Evolutionary conservation across 1,284 basidiomycete genomes (phyloP), one percentile per base, ranked within the genome.

Genomic region (Leccinum olivaceoglutinosum): DNA sequence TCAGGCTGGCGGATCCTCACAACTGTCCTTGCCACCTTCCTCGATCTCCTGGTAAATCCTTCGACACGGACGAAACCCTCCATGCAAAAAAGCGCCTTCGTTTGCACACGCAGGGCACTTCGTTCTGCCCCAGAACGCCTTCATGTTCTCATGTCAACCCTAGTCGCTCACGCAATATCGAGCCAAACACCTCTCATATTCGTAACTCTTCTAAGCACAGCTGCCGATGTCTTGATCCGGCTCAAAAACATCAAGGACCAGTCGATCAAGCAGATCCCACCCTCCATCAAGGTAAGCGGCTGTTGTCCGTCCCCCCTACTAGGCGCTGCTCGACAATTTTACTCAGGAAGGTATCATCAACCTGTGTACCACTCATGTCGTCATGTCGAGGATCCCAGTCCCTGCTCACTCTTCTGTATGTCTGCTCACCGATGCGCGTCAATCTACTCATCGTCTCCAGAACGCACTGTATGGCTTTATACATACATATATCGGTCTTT

Each of bases 391-490:
- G 75, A 72, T 73, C 2, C 70, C 78, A 3, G 79, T 89, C 7
- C 76, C 83, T 1, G 62, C 74, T 4, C 83, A 90, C 65, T 68
- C 80, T 38, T 75, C 79, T 39, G 85, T 87, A 75, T 38, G 82
- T 74, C 51, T 21, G 14, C 51, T 63, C 36, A 16, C 18, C 14
- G 11, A 49, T 59, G 1, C 51, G 59, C 11, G 49, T 46, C 44
- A 69, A 62, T 63, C 62, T 59, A 60, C 58, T 62, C 61, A 60
- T 60, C 59, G 3, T 58, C 61, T 58, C 6, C 61, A 87, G 85
- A 71, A 68, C 29, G 79, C 83, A 18, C 76, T 90, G 21, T 71
- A 81, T 60, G 88, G 86, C 65, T 90, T 93, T 73, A 81, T 92
- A 64, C 70, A 74, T 10, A 79, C 75, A 0, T 82, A 46, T 58